These are phyloP conservation scores for Candida multigemmis DNA, from an alignment of 805 yeast species.

Conservation along the genomic window DNA sequence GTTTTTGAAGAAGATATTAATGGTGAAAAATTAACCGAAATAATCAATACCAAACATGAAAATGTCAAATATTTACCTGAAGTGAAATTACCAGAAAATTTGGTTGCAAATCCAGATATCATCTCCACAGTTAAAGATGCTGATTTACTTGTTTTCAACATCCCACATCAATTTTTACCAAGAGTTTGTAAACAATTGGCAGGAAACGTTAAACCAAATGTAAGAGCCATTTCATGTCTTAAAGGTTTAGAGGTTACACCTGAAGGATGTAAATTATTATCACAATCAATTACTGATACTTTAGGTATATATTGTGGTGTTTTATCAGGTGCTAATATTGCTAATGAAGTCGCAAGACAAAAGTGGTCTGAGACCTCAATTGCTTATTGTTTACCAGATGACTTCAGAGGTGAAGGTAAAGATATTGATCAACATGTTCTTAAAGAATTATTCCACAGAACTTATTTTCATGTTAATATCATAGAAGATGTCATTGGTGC, in stretches of 20 bases:
- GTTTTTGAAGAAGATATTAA: slow-evolving; percentile 80
- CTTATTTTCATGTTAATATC: slow-evolving; percentile 94
- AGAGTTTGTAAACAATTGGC: slow-evolving; percentile 66
- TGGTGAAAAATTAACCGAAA: slow-evolving; percentile 78
- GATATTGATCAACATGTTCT: slow-evolving; percentile 68
- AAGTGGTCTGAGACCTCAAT: slow-evolving; percentile 98
- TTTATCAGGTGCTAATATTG: slow-evolving; percentile 92
- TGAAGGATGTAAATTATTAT: slow-evolving; percentile 76
- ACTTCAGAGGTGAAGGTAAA: slow-evolving; percentile 56
- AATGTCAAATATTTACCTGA: slow-evolving; percentile 93
- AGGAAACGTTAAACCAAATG: slow-evolving; percentile 62
- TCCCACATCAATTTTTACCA: slow-evolving; percentile 93
- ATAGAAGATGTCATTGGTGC: slow-evolving; percentile 93
- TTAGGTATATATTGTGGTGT: slow-evolving; percentile 93
- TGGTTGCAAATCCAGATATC: slow-evolving; percentile 81
- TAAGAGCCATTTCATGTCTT: slow-evolving; percentile 89
- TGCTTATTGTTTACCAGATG: slow-evolving; percentile 72
- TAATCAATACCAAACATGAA: slow-evolving; percentile 84
- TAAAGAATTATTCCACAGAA: slow-evolving; percentile 88
- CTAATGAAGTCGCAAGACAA: slow-evolving; percentile 92
- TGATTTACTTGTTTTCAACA: slow-evolving; percentile 84
- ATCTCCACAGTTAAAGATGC: slow-evolving; percentile 70
- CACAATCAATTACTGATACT: slow-evolving; percentile 68
- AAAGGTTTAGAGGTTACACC: slow-evolving; percentile 90
- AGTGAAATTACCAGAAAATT: slow-evolving; percentile 75